Evolutionary conservation across 495 filamentous ascomycete genomes (phyloP).

Genomic region (Schizothecium vesticola): DNA sequence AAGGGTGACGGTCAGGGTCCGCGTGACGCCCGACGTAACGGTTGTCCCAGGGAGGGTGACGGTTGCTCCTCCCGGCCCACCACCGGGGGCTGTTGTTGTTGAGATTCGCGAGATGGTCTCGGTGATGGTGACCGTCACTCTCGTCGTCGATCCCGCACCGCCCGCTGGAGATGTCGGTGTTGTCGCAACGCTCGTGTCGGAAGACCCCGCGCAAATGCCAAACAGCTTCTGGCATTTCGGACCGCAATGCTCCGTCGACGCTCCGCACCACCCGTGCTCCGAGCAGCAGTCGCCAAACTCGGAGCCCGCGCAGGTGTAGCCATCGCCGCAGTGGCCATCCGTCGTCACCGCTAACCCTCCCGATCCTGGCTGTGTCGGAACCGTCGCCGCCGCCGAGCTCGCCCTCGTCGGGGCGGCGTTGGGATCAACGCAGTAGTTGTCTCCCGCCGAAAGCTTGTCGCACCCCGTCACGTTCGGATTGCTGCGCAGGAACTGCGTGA

Average conservation of each 20-base stretch:
- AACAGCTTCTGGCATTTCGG: conserved; percentile 3
- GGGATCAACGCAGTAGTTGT: conserved; percentile 15
- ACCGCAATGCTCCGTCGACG: conserved; percentile 5
- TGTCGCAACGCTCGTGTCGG: neutral
- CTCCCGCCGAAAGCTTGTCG: conserved; percentile 10
- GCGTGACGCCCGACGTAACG: neutral
- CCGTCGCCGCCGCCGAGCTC: neutral
- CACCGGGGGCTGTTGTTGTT: neutral
- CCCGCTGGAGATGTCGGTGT: neutral
- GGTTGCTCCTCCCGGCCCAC: neutral
- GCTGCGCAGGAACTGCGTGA: conserved; percentile 17
- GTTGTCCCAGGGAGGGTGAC: neutral
- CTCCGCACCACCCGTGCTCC: conserved; percentile 11
- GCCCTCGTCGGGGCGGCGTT: neutral
- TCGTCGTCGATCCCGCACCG: neutral
- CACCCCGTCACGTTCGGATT: conserved; percentile 15
- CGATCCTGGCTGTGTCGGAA: neutral
- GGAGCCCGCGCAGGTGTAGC: conserved; percentile 6
- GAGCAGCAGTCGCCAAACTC: conserved; percentile 9
- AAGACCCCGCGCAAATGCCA: conserved; percentile 4
- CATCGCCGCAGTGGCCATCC: conserved; percentile 8
- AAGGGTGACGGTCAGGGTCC: neutral
- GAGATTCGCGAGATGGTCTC: neutral
- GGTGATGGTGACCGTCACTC: conserved; percentile 2
- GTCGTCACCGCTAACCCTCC: neutral